phyloP scores from a whole-genome alignment of 2,329 filamentous ascomycete genomes.

The Beauveria sp. region DNA sequence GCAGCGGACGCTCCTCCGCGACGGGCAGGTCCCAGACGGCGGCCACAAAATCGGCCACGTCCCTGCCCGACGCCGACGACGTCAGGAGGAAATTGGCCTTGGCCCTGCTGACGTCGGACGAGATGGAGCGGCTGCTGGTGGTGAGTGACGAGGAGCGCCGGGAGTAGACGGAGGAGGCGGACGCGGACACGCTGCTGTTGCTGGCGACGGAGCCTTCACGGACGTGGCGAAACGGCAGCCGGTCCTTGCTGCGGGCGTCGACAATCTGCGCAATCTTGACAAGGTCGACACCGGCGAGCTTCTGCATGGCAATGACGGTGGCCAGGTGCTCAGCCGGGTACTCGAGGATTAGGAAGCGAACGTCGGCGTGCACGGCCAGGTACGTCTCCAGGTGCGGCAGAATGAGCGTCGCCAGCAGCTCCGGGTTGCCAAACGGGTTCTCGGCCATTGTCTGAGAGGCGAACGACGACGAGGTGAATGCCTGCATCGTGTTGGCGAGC shows the following conservation, averaged over 20 bases:
- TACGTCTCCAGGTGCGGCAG: slow-evolving; percentile 55
- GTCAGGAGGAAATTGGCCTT: slow-evolving; percentile 51
- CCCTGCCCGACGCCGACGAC: slow-evolving; percentile 43
- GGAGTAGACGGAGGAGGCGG: neutral
- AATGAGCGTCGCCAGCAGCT: slow-evolving; percentile 48
- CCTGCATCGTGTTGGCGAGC: slow-evolving; percentile 53
- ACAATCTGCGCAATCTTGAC: slow-evolving; percentile 54
- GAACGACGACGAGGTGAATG: slow-evolving; percentile 43
- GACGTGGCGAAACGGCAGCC: slow-evolving; percentile 31
- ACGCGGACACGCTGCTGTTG: slow-evolving; percentile 14
- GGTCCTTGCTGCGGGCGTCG: slow-evolving; percentile 31
- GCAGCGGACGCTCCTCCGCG: neutral
- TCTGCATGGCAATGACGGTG: slow-evolving; percentile 50
- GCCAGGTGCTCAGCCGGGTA: slow-evolving; percentile 49
- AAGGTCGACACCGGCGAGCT: slow-evolving; percentile 46
- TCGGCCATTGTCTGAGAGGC: slow-evolving; percentile 38
- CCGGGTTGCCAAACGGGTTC: slow-evolving; percentile 47
- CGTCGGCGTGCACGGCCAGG: slow-evolving; percentile 42
- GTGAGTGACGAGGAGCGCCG: neutral
- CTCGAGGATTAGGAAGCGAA: slow-evolving; percentile 51
- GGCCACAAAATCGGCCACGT: slow-evolving; percentile 46
- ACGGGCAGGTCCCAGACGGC: slow-evolving; percentile 38
- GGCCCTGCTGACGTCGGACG: slow-evolving; percentile 31
- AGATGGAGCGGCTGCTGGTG: slow-evolving; percentile 14
- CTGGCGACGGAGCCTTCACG: slow-evolving; percentile 25